Evolutionary conservation across 2,329 filamentous ascomycete species (phyloP), one percentile per base, ranked within the genome.

Genomic region (Penicillium sp.): DNA sequence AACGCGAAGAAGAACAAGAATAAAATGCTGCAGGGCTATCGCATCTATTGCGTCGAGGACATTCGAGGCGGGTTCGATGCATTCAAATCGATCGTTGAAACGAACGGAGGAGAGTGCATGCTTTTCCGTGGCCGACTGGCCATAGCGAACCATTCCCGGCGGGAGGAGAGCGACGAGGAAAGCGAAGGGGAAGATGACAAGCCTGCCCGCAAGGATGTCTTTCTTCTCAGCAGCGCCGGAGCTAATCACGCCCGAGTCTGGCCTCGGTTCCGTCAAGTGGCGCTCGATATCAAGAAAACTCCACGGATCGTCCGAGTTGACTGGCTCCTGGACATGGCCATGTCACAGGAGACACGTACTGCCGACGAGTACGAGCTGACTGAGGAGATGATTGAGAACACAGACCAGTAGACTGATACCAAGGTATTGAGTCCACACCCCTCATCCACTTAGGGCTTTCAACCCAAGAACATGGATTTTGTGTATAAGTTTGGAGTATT

Each of bases 271-370:
- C 80, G 85, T 53, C 84, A 89, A 49, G 86, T 96, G 83, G 92
- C 90, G 2, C 77, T 81, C 59, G 87, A 86, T 63, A 87, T 89
- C 42, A 87, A 90, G 68, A 91, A 93, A 82, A 82, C 86, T 61
- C 87, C 92, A 3, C 81, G 89, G 50, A 86, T 99, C 39, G 91
- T 97, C 25, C 83, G 83, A 45, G 84, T 89, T 3, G 92, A 99
- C 69, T 99, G 94, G 94, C 72, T 99, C 65, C 77, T 99, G 54
- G 88, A 92, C 67, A 86, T 91, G 56, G 90, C 91, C 5, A 93
- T 99, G 89, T 86, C 84, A 65, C 94, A 99, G 75, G 81, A 91
- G 72, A 77, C 94, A 59, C 79, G 79, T n/a, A 87, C 85, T 72
- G 79, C 86, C 54, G 76, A 86, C 39, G 82, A 80, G 62, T 91